These are phyloP conservation scores for Lepidopterella palustris DNA, from an alignment of 495 filamentous ascomycete species.

Conservation along the genomic window DNA sequence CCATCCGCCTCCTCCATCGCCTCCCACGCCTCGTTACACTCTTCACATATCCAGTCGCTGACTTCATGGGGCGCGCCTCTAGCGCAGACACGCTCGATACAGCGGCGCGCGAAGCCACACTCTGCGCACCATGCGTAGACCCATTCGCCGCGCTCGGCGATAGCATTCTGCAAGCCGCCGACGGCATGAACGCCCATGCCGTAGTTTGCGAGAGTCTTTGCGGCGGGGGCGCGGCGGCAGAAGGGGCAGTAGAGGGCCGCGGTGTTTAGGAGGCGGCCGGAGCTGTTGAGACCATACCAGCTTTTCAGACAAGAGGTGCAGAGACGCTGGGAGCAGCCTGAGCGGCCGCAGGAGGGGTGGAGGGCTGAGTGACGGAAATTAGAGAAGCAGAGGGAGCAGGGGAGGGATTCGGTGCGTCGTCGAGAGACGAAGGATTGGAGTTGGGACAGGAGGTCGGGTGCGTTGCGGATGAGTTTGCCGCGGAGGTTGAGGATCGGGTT, in stretches of 20 bases:
- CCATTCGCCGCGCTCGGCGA: slow-evolving; percentile 36
- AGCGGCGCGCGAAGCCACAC: slow-evolving; percentile 35
- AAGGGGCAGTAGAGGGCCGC: slow-evolving; percentile 42
- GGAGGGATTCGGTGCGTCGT: slow-evolving; percentile 31
- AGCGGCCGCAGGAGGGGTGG: slow-evolving; percentile 29
- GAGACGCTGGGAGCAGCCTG: slow-evolving; percentile 29
- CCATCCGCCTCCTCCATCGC: neutral
- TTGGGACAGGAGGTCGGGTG: slow-evolving; percentile 26
- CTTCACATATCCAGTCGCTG: slow-evolving; percentile 32
- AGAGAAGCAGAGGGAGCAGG: slow-evolving; percentile 42
- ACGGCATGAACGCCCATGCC: slow-evolving; percentile 18
- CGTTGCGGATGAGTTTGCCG: slow-evolving; percentile 42
- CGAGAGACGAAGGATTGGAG: slow-evolving; percentile 34
- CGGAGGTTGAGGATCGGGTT: slow-evolving; percentile 22
- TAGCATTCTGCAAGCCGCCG: slow-evolving; percentile 27
- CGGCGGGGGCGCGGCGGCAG: slow-evolving; percentile 37
- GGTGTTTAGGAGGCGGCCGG: slow-evolving; percentile 38
- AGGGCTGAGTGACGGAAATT: slow-evolving; percentile 25
- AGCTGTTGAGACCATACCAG: slow-evolving; percentile 30
- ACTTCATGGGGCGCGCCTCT: slow-evolving; percentile 30
- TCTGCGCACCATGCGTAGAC: slow-evolving; percentile 40
- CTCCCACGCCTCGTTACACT: slow-evolving; percentile 17
- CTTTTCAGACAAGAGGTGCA: slow-evolving; percentile 26
- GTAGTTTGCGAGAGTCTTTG: slow-evolving; percentile 31
- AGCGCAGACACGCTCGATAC: slow-evolving; percentile 35